These are phyloP conservation scores for Exophiala sp. DNA, from an alignment of 2,329 filamentous ascomycete genomes.

Conservation along the genomic window DNA sequence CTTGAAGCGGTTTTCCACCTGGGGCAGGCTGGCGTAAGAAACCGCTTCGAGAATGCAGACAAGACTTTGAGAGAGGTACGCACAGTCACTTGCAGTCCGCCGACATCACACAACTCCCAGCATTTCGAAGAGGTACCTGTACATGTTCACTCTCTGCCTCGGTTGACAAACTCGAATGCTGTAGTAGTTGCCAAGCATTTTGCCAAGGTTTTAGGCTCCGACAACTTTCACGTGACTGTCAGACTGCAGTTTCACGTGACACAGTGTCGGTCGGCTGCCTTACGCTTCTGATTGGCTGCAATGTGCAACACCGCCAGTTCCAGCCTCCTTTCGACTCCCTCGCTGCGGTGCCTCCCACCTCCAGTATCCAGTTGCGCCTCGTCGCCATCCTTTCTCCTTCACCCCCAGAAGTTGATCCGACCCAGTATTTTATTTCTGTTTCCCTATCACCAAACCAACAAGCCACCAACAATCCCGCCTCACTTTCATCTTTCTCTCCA, in stretches of 20 bases:
- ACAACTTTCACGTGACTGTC: background rate
- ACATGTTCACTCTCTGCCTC: too few species aligned
- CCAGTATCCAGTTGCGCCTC: background rate
- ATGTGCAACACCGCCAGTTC: background rate
- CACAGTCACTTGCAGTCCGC: too few species aligned
- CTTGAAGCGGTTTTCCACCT: too few species aligned
- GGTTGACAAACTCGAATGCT: too few species aligned
- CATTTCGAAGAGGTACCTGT: too few species aligned
- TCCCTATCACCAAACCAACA: slow-evolving; percentile 14
- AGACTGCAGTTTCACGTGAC: too few species aligned
- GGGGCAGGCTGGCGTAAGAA: too few species aligned
- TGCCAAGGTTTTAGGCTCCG: background rate
- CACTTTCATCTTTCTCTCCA: slow-evolving; percentile 17
- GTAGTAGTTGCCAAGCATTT: background rate
- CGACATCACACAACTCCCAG: too few species aligned
- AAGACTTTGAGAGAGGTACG: too few species aligned
- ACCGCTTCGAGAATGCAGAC: too few species aligned
- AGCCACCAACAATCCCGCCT: slow-evolving; percentile 17
- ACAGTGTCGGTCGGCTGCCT: too few species aligned
- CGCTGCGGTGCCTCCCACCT: background rate
- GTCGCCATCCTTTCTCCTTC: background rate
- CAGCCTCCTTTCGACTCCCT: background rate
- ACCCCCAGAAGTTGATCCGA: slow-evolving; percentile 1
- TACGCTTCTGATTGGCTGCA: too few species aligned
- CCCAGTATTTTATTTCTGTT: slow-evolving; percentile 1